Percentiles rank a stretch among this genome's conserved stretches.
Evolutionary conservation across 1,284 basidiomycete genomes (phyloP).

Genomic region (Pulveroboletus sp.): DNA sequence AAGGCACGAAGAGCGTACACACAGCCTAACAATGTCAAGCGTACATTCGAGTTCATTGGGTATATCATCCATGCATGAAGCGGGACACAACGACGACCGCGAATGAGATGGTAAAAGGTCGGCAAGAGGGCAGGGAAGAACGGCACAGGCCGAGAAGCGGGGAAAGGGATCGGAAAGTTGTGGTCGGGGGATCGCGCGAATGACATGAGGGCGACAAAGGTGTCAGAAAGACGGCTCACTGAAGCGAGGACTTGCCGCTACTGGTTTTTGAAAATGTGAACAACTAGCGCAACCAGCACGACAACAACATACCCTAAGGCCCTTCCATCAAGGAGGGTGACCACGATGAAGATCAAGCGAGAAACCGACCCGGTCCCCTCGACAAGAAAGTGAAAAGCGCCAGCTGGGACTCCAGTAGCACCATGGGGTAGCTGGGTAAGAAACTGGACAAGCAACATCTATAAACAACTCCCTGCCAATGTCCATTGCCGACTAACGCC

Average conservation of each 20-base stretch:
- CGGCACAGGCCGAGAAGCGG: background rate
- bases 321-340: conserved; percentile 1
- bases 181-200: background rate
- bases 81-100: background rate
- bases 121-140: conserved; percentile 2
- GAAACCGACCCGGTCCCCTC: conserved; percentile 2
- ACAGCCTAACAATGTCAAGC: conserved; percentile 18
- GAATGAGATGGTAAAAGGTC: background rate
- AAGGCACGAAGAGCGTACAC: conserved; percentile 19
- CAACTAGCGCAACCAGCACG: background rate
- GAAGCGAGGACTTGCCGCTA: background rate
- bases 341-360: background rate
- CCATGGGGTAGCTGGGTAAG: background rate
- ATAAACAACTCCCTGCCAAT: conserved; percentile 3
- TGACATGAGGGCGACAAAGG: background rate
- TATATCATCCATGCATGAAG: conserved; percentile 15
- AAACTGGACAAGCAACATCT: background rate
- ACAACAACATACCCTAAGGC: conserved; percentile 8
- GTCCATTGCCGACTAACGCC: conserved; percentile 22
- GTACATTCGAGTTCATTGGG: conserved; percentile 15
- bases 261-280: background rate
- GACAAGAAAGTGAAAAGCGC: background rate
- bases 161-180: background rate
- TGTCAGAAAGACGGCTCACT: background rate
- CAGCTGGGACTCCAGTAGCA: background rate